Evolutionary conservation across 345 rosid genomes (phyloP).

Genomic region (Salix dunnii): DNA sequence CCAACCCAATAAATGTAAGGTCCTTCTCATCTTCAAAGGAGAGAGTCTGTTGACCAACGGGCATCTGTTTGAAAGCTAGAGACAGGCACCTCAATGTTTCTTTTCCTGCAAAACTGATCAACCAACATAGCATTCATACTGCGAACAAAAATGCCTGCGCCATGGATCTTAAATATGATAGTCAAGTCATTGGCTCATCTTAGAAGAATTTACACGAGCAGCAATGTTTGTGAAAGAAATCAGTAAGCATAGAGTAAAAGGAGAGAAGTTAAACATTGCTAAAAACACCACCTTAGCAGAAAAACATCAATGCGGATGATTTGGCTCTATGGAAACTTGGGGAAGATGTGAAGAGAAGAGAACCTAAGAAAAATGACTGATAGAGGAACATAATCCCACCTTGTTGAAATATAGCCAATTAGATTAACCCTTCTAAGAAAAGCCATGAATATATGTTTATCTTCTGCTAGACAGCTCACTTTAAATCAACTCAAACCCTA

Average conservation of each 20-base stretch:
- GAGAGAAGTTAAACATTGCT: not conserved
- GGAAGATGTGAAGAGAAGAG: not conserved
- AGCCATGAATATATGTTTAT: not conserved
- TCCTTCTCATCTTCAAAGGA: slow-evolving; percentile 84
- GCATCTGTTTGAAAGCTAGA: slow-evolving; percentile 79
- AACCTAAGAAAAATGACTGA: not conserved
- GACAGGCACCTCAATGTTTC: slow-evolving; percentile 93
- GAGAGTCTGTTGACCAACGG: slow-evolving; percentile 63
- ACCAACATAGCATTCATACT: slow-evolving; percentile 22
- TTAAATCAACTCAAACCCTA: not conserved
- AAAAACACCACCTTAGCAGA: not conserved
- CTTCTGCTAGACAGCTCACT: not conserved
- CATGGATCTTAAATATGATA: not conserved
- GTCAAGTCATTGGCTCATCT: not conserved
- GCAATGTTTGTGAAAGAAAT: not conserved
- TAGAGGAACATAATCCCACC: not conserved
- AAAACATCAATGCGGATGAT: not conserved
- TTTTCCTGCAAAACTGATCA: slow-evolving; percentile 86
- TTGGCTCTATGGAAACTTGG: not conserved
- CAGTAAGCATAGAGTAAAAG: not conserved
- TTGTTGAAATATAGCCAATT: not conserved
- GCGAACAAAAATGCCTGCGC: not conserved
- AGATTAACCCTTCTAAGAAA: not conserved
- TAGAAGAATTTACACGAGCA: not conserved
- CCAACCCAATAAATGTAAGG: slow-evolving; percentile 98